A percentile compares a stretch with the other conserved stretches of the same genome.
These are phyloP conservation scores for Pleurotus ostreatus DNA, from an alignment of 768 basidiomycete genomes.

Conservation along the genomic window DNA sequence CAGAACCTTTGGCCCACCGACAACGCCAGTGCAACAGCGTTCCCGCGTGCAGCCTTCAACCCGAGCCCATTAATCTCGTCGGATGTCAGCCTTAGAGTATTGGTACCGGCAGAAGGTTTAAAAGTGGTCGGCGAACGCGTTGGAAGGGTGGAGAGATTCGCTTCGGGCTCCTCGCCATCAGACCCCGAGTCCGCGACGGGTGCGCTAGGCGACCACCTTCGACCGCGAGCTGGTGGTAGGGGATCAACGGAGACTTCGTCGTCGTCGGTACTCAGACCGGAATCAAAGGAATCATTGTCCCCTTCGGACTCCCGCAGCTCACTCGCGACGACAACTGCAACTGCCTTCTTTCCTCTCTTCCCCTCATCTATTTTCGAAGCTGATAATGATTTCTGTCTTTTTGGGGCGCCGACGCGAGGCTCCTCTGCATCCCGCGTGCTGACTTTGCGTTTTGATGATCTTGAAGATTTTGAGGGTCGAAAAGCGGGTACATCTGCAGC, in stretches of 20 bases:
- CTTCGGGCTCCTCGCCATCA: conserved; percentile 17
- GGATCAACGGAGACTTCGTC: conserved; percentile 13
- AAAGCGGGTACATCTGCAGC: conserved; percentile 11
- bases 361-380: no score
- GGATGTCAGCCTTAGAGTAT: conserved; percentile 39
- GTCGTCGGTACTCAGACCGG: conserved; percentile 30
- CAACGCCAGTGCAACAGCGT: conserved; percentile 40
- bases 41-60: conserved; percentile 14
- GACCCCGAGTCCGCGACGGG: conserved; percentile 41
- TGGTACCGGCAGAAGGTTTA: conserved; percentile 37
- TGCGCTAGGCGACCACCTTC: conserved; percentile 60
- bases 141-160: neutral
- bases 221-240: conserved; percentile 14
- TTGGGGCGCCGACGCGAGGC: no score
- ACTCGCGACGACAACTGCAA: no score
- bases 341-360: no score
- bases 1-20: conserved; percentile 48
- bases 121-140: conserved; percentile 41
- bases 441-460: no score
- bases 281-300: conserved; percentile 34
- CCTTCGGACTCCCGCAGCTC: conserved; percentile 21
- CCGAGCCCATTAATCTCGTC: conserved; percentile 31
- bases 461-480: conserved; percentile 3
- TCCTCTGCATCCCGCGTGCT: no score
- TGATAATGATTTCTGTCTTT: no score